A percentile compares a stretch with the other conserved stretches of the same genome.
phyloP scores from a whole-genome alignment of 441 rosid genomes.

The Syzygium malaccense region DNA sequence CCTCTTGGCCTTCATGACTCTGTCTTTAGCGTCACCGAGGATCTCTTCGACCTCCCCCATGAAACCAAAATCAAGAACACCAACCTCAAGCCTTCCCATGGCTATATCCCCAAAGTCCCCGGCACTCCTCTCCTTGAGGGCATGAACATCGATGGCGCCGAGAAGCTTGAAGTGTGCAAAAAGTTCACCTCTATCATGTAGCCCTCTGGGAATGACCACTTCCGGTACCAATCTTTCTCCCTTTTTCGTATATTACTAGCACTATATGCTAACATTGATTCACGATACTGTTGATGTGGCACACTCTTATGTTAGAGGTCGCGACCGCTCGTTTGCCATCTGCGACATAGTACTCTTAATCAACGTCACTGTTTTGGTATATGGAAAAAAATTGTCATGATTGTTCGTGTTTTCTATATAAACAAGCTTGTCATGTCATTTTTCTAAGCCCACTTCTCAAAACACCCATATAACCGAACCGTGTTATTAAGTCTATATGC shows the following conservation, averaged over 20 bases:
- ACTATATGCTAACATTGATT: not conserved
- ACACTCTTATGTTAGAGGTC: not conserved
- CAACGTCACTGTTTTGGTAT: not conserved
- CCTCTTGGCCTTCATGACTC: constrained; percentile 23
- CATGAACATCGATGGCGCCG: constrained; percentile 45
- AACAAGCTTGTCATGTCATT: not conserved
- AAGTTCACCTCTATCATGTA: constrained; percentile 52
- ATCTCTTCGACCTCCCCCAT: constrained; percentile 49
- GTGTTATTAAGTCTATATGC: not conserved
- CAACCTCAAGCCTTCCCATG: constrained; percentile 46
- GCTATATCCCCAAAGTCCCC: constrained; percentile 39
- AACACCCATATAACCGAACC: not conserved
- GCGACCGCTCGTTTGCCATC: not conserved
- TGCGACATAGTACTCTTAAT: not conserved
- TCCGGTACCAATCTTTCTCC: constrained; percentile 27
- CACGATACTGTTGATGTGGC: not conserved
- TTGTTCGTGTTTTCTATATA: not conserved
- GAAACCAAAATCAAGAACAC: constrained; percentile 46
- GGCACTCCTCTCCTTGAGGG: constrained; percentile 51
- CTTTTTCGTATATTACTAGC: not conserved
- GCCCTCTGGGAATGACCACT: constrained; percentile 49
- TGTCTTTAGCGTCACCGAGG: constrained; percentile 19
- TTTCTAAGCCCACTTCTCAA: not conserved
- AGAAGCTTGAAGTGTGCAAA: constrained; percentile 29
- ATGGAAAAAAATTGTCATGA: not conserved